Percentiles rank a stretch among this genome's conserved stretches.
phyloP scores from a whole-genome alignment of 805 yeast species.

The Zygoascus ofunaensis region DNA sequence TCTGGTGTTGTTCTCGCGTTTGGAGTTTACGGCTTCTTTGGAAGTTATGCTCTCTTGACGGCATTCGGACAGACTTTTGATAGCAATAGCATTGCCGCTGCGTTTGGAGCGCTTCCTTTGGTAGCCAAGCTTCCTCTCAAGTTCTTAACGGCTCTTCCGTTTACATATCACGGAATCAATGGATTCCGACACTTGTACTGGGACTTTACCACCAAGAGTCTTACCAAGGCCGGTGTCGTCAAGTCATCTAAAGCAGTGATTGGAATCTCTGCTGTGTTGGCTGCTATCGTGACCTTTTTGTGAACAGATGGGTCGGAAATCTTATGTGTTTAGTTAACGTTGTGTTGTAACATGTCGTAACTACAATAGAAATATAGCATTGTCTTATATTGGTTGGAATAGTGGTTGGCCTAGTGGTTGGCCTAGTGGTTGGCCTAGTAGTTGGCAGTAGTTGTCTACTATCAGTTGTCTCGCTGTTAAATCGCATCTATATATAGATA shows the following conservation, averaged over 20 bases:
- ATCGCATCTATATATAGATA: no score
- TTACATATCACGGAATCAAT: slow-evolving; percentile 76
- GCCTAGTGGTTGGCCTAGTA: no score
- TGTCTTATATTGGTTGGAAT: no score
- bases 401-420: no score
- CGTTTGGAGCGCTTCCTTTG: slow-evolving; percentile 56
- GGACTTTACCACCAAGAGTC: slow-evolving; percentile 71
- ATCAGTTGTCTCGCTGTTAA: no score
- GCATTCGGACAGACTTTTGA: slow-evolving; percentile 49
- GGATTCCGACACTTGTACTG: slow-evolving; percentile 91
- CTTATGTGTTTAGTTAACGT: no score
- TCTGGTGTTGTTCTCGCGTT: slow-evolving; percentile 78
- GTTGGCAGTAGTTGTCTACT: no score
- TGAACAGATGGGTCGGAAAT: slow-evolving; percentile 18
- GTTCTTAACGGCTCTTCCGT: slow-evolving; percentile 67
- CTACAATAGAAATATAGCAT: no score
- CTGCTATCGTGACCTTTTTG: slow-evolving; percentile 37
- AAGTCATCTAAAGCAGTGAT: slow-evolving; percentile 82
- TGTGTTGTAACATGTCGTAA: no score
- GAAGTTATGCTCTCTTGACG: slow-evolving; percentile 64
- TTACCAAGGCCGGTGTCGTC: slow-evolving; percentile 80
- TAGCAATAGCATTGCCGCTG: slow-evolving; percentile 42
- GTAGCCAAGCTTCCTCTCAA: slow-evolving; percentile 55
- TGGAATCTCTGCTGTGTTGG: slow-evolving; percentile 49
- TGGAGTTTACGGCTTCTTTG: slow-evolving; percentile 68